Evolutionary conservation across 2,329 filamentous ascomycete species (phyloP), one percentile per base, ranked within the genome.

Genomic region (Pleoardoris graminearum): DNA sequence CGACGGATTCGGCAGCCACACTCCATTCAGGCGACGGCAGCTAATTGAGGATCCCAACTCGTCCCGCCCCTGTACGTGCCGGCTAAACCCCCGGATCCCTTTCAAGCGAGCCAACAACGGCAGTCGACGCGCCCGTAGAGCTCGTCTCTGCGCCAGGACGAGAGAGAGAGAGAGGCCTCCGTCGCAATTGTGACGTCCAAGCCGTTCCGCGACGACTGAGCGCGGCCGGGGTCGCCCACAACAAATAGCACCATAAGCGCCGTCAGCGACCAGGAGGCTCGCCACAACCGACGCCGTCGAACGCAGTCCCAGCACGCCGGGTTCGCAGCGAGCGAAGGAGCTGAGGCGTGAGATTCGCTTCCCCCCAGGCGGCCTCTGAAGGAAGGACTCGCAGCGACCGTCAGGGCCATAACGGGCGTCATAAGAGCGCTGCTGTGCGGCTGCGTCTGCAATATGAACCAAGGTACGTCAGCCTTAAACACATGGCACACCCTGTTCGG

Each of bases 91-190:
- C 57, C 67, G 67, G 65, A 69, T 67, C 59, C 62, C 61, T 59
- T 62, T 67, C 59, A 71, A 70, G 66, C 70, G 68, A 71, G 51
- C 67, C 69, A 71, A 66, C 70, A 69, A 64, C 68, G 61, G 61
- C 62, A 56, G 50, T 66, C 66, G 54, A 67, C 63, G 48, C 61
- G 51, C 55, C 57, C 46, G 50, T 62, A 56, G 44, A 55, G 58
- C 48, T 49, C 51, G 48, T 53, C 37, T 38, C 48, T 54, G 54
- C 48, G 35, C 56, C 39, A 43, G 39, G 50, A 43, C 49, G 49
- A 55, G 51, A 43, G 38, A 55, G 38, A 27, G 22, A 55, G 51
- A 43, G 38, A 55, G 38, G 25, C 16, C 48, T 30, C 37, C 47
- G 25, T 25, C 36, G 37, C 19, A 45, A 48, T 48, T 44, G 8